Evolutionary conservation across 78 protist species (phyloP).

Genomic region (Speleostelium caveatum): DNA sequence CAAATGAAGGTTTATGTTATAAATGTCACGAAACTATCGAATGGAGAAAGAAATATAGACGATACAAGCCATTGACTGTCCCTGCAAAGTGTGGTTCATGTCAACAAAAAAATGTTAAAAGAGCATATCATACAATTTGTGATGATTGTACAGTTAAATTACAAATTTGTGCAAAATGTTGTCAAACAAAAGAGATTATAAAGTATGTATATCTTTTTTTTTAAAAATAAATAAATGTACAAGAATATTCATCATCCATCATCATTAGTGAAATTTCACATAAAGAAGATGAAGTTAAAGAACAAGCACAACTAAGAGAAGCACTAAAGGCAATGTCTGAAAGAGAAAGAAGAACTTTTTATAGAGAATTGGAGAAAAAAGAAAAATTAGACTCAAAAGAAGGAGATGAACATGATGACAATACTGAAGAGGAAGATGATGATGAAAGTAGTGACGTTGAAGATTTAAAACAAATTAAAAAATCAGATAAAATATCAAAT

Average conservation of each 20-base stretch:
- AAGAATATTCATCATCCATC: neutral
- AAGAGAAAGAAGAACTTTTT: constrained; percentile 83
- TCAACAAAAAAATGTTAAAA: constrained; percentile 40
- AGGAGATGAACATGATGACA: constrained; percentile 22
- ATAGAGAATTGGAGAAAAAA: constrained; percentile 55
- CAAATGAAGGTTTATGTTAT: constrained; percentile 87
- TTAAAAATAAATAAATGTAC: neutral
- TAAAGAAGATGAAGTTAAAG: constrained; percentile 39
- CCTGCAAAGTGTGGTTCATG: constrained; percentile 85
- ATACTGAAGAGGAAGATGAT: neutral
- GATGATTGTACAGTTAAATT: constrained; percentile 77
- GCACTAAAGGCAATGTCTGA: constrained; percentile 74
- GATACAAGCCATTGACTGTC: constrained; percentile 88
- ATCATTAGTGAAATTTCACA: constrained; percentile 24
- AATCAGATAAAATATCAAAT: neutral
- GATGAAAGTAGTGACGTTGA: constrained; percentile 16
- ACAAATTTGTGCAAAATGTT: constrained; percentile 86
- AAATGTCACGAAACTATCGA: constrained; percentile 86
- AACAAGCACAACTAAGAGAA: constrained; percentile 54
- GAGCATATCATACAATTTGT: constrained; percentile 79
- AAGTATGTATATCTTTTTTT: constrained; percentile 29
- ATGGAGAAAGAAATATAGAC: constrained; percentile 90
- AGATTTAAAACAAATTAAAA: neutral
- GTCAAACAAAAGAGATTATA: constrained; percentile 53
- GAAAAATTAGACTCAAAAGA: constrained; percentile 12